Evolutionary conservation across 192 early-diverging fungal genomes (phyloP).

Genomic region (Helicostylum pulchrum): DNA sequence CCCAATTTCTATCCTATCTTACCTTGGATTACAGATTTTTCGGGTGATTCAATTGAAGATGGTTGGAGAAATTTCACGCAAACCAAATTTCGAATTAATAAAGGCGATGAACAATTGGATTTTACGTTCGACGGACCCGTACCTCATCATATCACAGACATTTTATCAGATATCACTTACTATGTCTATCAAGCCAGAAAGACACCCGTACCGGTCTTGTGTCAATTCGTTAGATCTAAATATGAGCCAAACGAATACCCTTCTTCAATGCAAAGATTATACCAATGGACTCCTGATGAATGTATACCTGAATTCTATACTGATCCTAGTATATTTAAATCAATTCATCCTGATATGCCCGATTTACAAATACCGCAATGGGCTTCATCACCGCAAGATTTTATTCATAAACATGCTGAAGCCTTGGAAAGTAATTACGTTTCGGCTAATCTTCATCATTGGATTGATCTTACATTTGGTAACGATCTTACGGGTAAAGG

Average conservation of each 20-base stretch:
- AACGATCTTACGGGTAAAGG: slow-evolving; percentile 74
- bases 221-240: slow-evolving; percentile 64
- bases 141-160: slow-evolving; percentile 68
- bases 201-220: slow-evolving; percentile 58
- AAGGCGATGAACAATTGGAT: slow-evolving; percentile 68
- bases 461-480: slow-evolving; percentile 91
- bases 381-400: slow-evolving; percentile 76
- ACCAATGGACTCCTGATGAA: slow-evolving; percentile 71
- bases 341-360: slow-evolving; percentile 63
- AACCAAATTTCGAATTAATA: slow-evolving; percentile 67
- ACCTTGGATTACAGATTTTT: slow-evolving; percentile 70
- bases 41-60: slow-evolving; percentile 41
- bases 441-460: slow-evolving; percentile 70
- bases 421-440: slow-evolving; percentile 75
- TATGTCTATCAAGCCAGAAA: slow-evolving; percentile 65
- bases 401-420: slow-evolving; percentile 78
- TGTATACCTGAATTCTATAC: slow-evolving; percentile 75
- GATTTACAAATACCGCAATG: slow-evolving; percentile 56
- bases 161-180: slow-evolving; percentile 67
- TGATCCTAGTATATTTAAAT: slow-evolving; percentile 59
- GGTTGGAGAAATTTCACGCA: slow-evolving; percentile 61
- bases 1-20: slow-evolving; percentile 69
- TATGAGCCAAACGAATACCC: slow-evolving; percentile 71
- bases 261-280: slow-evolving; percentile 56
- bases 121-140: slow-evolving; percentile 62